Evolutionary conservation across 805 yeast genomes (phyloP).

Genomic region (Naumovozyma castellii): DNA sequence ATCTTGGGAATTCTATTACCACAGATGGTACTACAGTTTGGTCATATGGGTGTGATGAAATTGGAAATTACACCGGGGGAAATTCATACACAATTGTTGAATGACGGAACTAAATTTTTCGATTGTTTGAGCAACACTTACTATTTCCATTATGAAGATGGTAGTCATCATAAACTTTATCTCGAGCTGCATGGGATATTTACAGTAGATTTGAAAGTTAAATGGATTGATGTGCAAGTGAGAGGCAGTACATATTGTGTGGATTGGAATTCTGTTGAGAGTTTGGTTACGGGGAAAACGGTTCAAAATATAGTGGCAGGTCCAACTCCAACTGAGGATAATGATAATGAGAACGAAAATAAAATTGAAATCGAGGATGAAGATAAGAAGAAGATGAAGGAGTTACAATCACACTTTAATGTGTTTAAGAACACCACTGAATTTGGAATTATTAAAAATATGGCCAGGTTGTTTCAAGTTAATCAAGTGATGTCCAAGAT

Average conservation of each 20-base stretch:
- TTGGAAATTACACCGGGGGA: conserved; percentile 44
- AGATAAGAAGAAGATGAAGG: conserved; percentile 17
- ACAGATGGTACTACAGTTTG: not conserved
- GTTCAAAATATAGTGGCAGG: conserved; percentile 16
- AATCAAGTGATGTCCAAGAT: conserved; percentile 71
- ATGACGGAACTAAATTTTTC: conserved; percentile 44
- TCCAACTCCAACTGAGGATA: conserved; percentile 5
- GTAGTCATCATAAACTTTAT: conserved; percentile 52
- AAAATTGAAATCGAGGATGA: not conserved
- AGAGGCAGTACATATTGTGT: conserved; percentile 39
- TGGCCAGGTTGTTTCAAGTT: conserved; percentile 63
- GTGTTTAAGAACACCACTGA: conserved; percentile 42
- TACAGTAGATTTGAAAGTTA: conserved; percentile 54
- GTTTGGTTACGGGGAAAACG: conserved; percentile 29
- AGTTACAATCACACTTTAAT: conserved; percentile 32
- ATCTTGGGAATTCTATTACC: not conserved
- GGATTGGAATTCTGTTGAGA: conserved; percentile 39
- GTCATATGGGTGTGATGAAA: conserved; percentile 36
- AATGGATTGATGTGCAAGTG: conserved; percentile 57
- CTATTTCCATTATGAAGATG: conserved; percentile 53
- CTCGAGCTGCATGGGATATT: conserved; percentile 57
- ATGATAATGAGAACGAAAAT: conserved; percentile 1
- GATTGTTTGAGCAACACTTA: conserved; percentile 44
- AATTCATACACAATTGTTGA: conserved; percentile 42
- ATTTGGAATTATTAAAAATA: conserved; percentile 55